A percentile compares a stretch with the other conserved stretches of the same genome.
These are phyloP conservation scores for Exophiala calicioides DNA, from an alignment of 2,329 filamentous ascomycete species.

Conservation along the genomic window DNA sequence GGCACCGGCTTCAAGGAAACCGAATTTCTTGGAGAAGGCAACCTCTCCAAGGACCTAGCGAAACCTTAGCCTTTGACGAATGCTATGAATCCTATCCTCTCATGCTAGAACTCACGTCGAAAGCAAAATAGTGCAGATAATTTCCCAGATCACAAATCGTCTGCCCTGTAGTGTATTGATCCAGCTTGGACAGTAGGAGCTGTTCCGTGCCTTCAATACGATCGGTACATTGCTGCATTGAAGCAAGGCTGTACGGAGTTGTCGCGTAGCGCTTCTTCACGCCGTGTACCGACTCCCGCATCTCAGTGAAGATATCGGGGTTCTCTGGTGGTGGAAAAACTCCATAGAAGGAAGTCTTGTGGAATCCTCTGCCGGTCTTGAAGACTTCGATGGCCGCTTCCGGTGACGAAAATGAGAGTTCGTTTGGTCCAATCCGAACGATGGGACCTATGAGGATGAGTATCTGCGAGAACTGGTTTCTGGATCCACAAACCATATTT, in stretches of 20 bases:
- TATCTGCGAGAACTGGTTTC: background rate
- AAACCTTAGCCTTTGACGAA: background rate
- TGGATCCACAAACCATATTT: conserved; percentile 40
- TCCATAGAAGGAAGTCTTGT: conserved; percentile 56
- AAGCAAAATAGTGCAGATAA: conserved; percentile 40
- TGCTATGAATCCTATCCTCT: too few relatives aligned
- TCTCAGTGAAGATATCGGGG: conserved; percentile 61
- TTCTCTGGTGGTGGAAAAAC: conserved; percentile 60
- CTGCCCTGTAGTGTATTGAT: conserved; percentile 39
- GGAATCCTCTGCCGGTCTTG: conserved; percentile 54
- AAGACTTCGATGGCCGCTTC: conserved; percentile 50
- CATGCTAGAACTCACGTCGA: conserved; percentile 36
- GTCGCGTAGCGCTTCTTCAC: conserved; percentile 54
- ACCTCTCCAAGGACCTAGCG: conserved; percentile 40
- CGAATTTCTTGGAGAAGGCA: conserved; percentile 48
- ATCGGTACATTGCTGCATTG: conserved; percentile 33
- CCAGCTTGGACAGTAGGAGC: conserved; percentile 47
- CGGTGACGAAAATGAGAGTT: conserved; percentile 51
- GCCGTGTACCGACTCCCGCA: conserved; percentile 55
- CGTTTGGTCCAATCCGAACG: conserved; percentile 53
- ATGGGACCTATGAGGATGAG: conserved; percentile 42
- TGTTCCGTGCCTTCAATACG: conserved; percentile 42
- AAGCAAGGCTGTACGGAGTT: conserved; percentile 34
- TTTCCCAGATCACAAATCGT: conserved; percentile 50
- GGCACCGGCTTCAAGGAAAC: conserved; percentile 52